A percentile compares a stretch with the other conserved stretches of the same genome.
Conservation (phyloP, 2,329 filamentous ascomycete genomes). For the Dactylellina leptospora region DNA sequence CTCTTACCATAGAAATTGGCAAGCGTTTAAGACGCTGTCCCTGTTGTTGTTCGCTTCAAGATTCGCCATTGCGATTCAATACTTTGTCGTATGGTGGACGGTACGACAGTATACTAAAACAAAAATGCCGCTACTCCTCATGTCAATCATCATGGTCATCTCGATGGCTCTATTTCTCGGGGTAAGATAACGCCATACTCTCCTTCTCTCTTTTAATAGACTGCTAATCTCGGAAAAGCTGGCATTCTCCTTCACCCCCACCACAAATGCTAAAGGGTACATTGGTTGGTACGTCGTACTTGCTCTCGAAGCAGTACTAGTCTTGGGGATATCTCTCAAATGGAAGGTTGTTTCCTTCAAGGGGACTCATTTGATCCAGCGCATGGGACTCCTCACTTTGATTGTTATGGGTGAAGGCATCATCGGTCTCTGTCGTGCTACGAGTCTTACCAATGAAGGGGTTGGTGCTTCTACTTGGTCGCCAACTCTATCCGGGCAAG, state of each 20-base stretch:
- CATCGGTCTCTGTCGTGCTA: constrained; percentile 69
- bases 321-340: constrained; percentile 66
- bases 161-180: constrained; percentile 51
- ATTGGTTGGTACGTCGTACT: constrained; percentile 67
- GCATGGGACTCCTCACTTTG: constrained; percentile 71
- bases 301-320: constrained; percentile 65
- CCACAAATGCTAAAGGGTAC: constrained; percentile 48
- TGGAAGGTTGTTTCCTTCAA: constrained; percentile 70
- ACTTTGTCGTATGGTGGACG: constrained; percentile 61
- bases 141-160: constrained; percentile 41
- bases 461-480: constrained; percentile 51
- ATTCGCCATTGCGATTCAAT: constrained; percentile 67
- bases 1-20: constrained; percentile 27
- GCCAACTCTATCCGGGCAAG: constrained; percentile 53
- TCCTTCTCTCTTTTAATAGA: neutral
- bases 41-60: constrained; percentile 65
- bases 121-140: constrained; percentile 58
- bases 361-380: constrained; percentile 70
- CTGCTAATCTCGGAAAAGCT: constrained; percentile 18
- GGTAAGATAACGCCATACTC: constrained; percentile 11
- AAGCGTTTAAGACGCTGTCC: constrained; percentile 54
- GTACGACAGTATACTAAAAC: constrained; percentile 63
- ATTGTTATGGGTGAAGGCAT: constrained; percentile 74
- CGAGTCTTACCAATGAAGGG: constrained; percentile 60
- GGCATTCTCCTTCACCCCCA: constrained; percentile 50